phyloP scores from a whole-genome alignment of 352 stramenopile species.

The Phytopythium helicoides region DNA sequence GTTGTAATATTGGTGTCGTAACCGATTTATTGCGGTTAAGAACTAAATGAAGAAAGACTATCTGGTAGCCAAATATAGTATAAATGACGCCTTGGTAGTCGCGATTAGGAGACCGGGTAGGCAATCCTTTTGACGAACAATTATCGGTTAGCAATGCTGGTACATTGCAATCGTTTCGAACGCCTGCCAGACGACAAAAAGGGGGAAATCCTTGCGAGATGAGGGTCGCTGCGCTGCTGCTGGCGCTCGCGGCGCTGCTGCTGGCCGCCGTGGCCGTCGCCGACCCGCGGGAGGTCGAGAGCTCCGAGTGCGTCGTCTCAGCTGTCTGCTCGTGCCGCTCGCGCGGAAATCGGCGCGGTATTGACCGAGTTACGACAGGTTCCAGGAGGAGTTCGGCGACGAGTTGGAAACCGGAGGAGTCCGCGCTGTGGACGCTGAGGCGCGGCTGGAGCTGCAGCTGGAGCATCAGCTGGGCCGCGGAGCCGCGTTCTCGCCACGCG shows the following conservation, averaged over 20 bases:
- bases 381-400: constrained; percentile 66
- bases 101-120: too few species aligned
- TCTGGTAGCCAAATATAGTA: too few species aligned
- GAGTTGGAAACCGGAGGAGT: constrained; percentile 50
- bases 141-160: too few species aligned
- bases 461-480: constrained; percentile 49
- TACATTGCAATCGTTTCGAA: too few species aligned
- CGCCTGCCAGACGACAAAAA: too few species aligned
- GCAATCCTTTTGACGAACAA: too few species aligned
- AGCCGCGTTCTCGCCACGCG: constrained; percentile 39
- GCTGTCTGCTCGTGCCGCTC: background rate
- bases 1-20: too few species aligned
- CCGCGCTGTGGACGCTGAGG: constrained; percentile 31
- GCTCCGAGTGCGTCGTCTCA: constrained; percentile 39
- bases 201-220: too few species aligned
- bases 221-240: constrained; percentile 11
- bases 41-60: too few species aligned
- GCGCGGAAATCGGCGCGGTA: background rate
- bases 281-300: constrained; percentile 62
- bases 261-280: constrained; percentile 22
- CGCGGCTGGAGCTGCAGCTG: constrained; percentile 54
- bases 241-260: constrained; percentile 32
- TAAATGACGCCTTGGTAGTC: too few species aligned
- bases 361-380: constrained; percentile 18
- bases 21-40: too few species aligned